Evolutionary conservation across 805 yeast species (phyloP), one percentile per base, ranked within the genome.

Genomic region (Gaillardinia entomophila): DNA sequence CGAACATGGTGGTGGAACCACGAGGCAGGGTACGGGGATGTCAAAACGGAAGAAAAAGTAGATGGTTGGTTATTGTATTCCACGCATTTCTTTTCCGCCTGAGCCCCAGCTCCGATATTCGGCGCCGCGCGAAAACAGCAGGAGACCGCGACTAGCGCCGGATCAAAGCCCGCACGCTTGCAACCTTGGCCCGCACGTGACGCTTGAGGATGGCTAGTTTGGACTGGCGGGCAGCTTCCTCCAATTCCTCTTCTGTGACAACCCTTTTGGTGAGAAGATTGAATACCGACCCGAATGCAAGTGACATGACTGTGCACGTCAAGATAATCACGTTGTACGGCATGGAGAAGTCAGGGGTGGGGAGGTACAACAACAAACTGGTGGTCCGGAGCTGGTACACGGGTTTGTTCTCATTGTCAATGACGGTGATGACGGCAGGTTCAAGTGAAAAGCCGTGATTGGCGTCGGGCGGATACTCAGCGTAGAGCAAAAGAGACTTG

Each of bases 401-500:
- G 3, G 38, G 28, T 4, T 23, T 15, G 11, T 52, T 51, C 19
- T 45, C 36, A 3, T 29, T 38, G 8, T 57, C 54, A 6, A 79
- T 32, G 0, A 85, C 73, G 2, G 82, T 72, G 10, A 87, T 68
- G 8, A 86, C 82, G 4, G 95, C 95, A 0, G 97, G 95, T 16
- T 92, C 92, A 27, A 92, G 77, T 37, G 89, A 90, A 58, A 92
- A 92, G 1, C 98, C 98, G 48, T 92, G 97, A 54, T 92, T 92
- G 2, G 98, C 97, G 65, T 92, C 98, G 1, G 98, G 98, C n/a
- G 98, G 98, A 50, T 92, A 92, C 54, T 92, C 97, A 3, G 88
- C 83, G 39, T 84, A 79, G 36, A 81, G 71, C 19, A 92, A 67
- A 52, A 92, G 67, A 0, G 95, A 79, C 55, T 89, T 92, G 53